These are phyloP conservation scores for Aureobasidium sp. DNA, from an alignment of 2,329 filamentous ascomycete species.

Conservation along the genomic window DNA sequence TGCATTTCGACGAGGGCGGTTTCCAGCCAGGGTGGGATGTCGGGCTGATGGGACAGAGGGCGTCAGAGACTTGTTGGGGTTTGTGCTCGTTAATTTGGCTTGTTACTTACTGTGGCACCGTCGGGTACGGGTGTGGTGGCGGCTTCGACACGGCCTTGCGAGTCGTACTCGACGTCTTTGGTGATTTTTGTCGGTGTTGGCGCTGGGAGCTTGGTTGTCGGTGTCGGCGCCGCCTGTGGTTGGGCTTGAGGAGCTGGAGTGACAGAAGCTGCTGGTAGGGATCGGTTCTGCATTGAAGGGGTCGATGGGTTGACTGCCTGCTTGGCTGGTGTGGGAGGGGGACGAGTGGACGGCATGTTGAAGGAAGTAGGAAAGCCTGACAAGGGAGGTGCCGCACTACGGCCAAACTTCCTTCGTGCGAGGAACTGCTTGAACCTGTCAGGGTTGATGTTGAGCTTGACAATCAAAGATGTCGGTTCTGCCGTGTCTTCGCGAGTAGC, in stretches of 20 bases:
- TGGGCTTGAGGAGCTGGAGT: conserved; percentile 6
- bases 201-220: conserved; percentile 18
- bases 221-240: conserved; percentile 2
- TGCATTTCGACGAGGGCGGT: conserved; percentile 66
- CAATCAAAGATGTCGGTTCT: conserved; percentile 66
- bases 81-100: conserved; percentile 19
- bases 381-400: conserved; percentile 24
- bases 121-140: conserved; percentile 53
- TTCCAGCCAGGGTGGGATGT: conserved; percentile 79
- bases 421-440: conserved; percentile 64
- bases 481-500: conserved; percentile 73
- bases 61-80: neutral
- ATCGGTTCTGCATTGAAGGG: conserved; percentile 15
- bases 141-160: conserved; percentile 58
- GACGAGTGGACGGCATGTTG: conserved; percentile 40
- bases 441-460: conserved; percentile 67
- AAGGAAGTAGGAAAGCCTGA: conserved; percentile 37
- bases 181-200: conserved; percentile 26
- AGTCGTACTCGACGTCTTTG: conserved; percentile 24
- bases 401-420: conserved; percentile 45
- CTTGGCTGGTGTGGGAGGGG: conserved; percentile 39
- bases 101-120: conserved; percentile 54
- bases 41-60: conserved; percentile 51
- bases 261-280: conserved; percentile 7
- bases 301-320: conserved; percentile 19